Conservation (phyloP, 352 stramenopile species). For the Aphanomyces euteiches region DNA sequence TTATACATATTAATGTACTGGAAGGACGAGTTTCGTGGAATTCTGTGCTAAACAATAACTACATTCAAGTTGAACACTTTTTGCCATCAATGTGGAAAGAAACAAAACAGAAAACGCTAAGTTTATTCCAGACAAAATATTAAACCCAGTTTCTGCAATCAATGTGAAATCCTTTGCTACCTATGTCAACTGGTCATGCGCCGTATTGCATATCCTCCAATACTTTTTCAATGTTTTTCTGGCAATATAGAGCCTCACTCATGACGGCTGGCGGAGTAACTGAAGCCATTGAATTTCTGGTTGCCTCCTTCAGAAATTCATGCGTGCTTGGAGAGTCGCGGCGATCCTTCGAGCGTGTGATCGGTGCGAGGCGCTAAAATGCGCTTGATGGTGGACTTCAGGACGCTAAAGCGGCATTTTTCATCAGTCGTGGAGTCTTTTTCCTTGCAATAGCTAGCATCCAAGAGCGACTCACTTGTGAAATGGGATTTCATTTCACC, state of each 20-base stretch:
- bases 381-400: conserved; percentile 1
- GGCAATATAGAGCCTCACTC: neutral
- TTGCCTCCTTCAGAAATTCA: neutral
- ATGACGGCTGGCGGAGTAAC: neutral
- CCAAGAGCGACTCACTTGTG: too few relatives aligned
- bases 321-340: neutral
- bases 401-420: conserved; percentile 17
- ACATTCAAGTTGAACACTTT: too few relatives aligned
- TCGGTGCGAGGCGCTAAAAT: neutral
- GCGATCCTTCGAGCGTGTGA: neutral
- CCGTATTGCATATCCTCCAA: neutral
- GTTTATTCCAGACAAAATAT: too few relatives aligned
- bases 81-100: too few relatives aligned
- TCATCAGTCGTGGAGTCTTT: too few relatives aligned
- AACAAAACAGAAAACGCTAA: too few relatives aligned
- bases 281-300: neutral
- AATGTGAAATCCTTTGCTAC: neutral
- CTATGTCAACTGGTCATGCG: too few relatives aligned
- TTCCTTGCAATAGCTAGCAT: too few relatives aligned
- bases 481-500: too few relatives aligned
- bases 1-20: too few relatives aligned
- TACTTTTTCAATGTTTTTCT: neutral
- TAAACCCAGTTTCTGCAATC: neutral
- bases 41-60: too few relatives aligned
- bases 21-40: too few relatives aligned